A percentile compares a stretch with the other conserved stretches of the same genome.
These are phyloP conservation scores for Starmerella geochares DNA, from an alignment of 805 yeast genomes.

Conservation along the genomic window DNA sequence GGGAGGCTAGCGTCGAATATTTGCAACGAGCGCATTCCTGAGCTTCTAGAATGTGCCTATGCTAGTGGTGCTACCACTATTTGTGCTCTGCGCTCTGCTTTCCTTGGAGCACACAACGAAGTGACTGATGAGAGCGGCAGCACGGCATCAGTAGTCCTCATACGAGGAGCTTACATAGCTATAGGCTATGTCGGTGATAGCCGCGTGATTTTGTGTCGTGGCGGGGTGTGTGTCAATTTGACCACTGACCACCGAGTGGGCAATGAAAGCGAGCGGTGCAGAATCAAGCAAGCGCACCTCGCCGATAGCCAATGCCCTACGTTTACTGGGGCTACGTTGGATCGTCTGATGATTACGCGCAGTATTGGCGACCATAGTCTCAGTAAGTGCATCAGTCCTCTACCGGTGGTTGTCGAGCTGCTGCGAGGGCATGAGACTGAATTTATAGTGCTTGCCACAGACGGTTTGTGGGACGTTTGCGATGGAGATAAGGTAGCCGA, in stretches of 20 bases:
- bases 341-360: slow-evolving; percentile 73
- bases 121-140: slow-evolving; percentile 15
- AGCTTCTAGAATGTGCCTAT: neutral
- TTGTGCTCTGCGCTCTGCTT: slow-evolving; percentile 8
- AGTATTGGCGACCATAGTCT: slow-evolving; percentile 74
- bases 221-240: neutral
- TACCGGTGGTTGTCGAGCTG: slow-evolving; percentile 65
- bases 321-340: no score
- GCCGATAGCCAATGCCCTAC: no score
- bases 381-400: slow-evolving; percentile 51
- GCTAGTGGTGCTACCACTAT: neutral
- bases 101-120: slow-evolving; percentile 6
- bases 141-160: slow-evolving; percentile 20
- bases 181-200: slow-evolving; percentile 22
- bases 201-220: slow-evolving; percentile 11
- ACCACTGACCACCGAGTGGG: slow-evolving; percentile 18
- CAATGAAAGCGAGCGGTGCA: slow-evolving; percentile 8
- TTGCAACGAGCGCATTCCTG: slow-evolving; percentile 15
- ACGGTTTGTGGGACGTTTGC: slow-evolving; percentile 83
- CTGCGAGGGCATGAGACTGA: slow-evolving; percentile 47
- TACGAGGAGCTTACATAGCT: neutral
- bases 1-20: slow-evolving; percentile 16
- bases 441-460: slow-evolving; percentile 72
- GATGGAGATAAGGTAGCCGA: slow-evolving; percentile 54
- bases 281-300: no score